Evolutionary conservation across 2,329 filamentous ascomycete species (phyloP), one percentile per base, ranked within the genome.

Genomic region (Coniochaeta sp.): DNA sequence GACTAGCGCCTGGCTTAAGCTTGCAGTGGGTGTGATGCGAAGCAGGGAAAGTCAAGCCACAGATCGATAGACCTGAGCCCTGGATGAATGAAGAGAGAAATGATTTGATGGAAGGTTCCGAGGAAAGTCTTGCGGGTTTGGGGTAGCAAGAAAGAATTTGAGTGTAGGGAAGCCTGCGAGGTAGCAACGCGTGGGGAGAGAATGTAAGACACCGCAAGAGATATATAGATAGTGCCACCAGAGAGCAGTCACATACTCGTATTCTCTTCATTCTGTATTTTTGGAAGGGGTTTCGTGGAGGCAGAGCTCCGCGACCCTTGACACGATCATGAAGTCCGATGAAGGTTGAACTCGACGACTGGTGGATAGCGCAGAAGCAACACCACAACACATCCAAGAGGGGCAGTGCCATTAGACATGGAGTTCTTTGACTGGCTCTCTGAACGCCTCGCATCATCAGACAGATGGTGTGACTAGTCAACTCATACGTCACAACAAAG

Each of bases 1-100:
- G 57, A 58, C 54, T 61, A 58, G 57, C 53, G 57, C 16, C 18
- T 28, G 16, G 38, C 45, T 49, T 38, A 27, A 48, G 49, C 53
- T 24, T 50, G 42, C 48, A 52, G 50, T 56, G 35, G 26, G 42
- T 53, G 45, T 24, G 28, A 48, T 48, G 45, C 48, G 32, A 24
- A 42, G 32, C 18, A 50, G 30, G 48, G 31, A 40, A 50, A 20
- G 3, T 6, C 38, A 42, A 42, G 38, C 38, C 38, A 42, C 38
- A 14, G 18, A 42, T 42, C 38, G 20, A 42, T 42, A 42, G 38
- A 42, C 38, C 7, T 12, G 38, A 42, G 18, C 18, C 20, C 10
- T 22, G 20, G n/a, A 42, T 24, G 22, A 22, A 12, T 22, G n/a
- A n/a, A 24, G 38, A 42, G 38, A 42, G 12, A 22, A 12, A 6